Base-by-base conservation (phyloP, 441 rosid species). In the Capsella rubella region DNA sequence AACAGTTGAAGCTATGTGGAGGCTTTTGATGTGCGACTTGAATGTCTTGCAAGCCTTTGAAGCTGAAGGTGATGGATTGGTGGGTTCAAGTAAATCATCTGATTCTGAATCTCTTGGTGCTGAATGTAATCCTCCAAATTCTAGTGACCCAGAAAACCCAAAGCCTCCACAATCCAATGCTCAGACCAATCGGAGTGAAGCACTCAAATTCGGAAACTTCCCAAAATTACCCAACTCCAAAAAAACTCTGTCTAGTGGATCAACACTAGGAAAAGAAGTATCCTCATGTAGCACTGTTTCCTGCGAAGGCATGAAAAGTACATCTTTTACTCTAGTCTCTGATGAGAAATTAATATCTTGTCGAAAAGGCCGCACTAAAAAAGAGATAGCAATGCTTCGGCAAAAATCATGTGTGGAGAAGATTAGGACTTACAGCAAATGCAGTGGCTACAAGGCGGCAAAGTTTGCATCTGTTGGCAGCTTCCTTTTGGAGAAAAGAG, bases 1-100 rank as follows among this genome's bases (percentile, higher is more conserved):
- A 81, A 88, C 85, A 14, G 98, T 96, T 43, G 98, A 95, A 82
- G 99, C 98, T 65, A 95, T 95, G 97, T 95, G 98, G 99, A 87
- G 97, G 81, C 80, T 95, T 72, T 79, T 95, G 82, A 87, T 95
- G 58, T 90, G 89, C 77, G 99, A 95, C 84, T 90, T 92, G 97
- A 92, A 95, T 84, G 91, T 95, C 9, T 84, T 97, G 11, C 96
- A 86, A 83, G 97, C 99, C 75, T 89, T 96, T 89, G 95, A 94
- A 66, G 82, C 86, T 86, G 97, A 92, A 75, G 85, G 84, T 57
- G 93, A 88, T 45, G 80, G 84, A 29, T 76, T 84, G 74, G 76
- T 74, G 71, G 59, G 12, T 77, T 28, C 61, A 6, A 37, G 4
- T 27, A 71, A 75, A 67, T 7, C 64, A 14, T 51, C 50, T 28